Percentiles rank a stretch among this genome's conserved stretches.
phyloP scores from a whole-genome alignment of 2,329 filamentous ascomycete species.

The Stemphylium lycopersici region DNA sequence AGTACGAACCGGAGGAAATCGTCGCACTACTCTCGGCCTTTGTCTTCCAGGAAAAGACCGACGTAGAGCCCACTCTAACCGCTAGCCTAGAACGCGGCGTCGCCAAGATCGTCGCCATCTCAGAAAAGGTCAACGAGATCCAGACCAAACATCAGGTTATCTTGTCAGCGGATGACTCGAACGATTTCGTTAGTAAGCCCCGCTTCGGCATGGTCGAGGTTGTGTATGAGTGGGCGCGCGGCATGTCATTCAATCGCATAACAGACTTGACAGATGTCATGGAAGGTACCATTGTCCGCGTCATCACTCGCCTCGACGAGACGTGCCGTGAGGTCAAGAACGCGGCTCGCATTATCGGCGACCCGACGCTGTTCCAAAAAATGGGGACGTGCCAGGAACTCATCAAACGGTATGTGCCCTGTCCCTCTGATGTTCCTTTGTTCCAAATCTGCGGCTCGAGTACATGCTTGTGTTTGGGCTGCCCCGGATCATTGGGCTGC shows the following conservation, averaged over 20 bases:
- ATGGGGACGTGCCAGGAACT: slow-evolving; percentile 98
- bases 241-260: slow-evolving; percentile 98
- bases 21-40: slow-evolving; percentile 92
- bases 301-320: slow-evolving; percentile 92
- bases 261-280: slow-evolving; percentile 94
- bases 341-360: slow-evolving; percentile 91
- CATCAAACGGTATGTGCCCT: slow-evolving; percentile 85
- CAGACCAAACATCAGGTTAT: slow-evolving; percentile 94
- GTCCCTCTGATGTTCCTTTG: background rate
- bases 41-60: slow-evolving; percentile 97
- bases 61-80: slow-evolving; percentile 78
- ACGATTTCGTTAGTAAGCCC: slow-evolving; percentile 86
- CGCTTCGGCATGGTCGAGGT: slow-evolving; percentile 96
- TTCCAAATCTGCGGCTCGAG: background rate
- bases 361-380: slow-evolving; percentile 90
- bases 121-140: slow-evolving; percentile 88
- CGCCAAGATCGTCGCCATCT: slow-evolving; percentile 84
- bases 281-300: slow-evolving; percentile 94
- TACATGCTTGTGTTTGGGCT: background rate
- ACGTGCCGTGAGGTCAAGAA: slow-evolving; percentile 98
- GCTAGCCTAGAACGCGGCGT: slow-evolving; percentile 81
- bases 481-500: background rate
- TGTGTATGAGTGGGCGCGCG: slow-evolving; percentile 96
- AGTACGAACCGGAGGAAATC: slow-evolving; percentile 95
- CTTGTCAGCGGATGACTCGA: slow-evolving; percentile 84